Conservation (phyloP, 1,284 basidiomycete species). For the Somion occarium region DNA sequence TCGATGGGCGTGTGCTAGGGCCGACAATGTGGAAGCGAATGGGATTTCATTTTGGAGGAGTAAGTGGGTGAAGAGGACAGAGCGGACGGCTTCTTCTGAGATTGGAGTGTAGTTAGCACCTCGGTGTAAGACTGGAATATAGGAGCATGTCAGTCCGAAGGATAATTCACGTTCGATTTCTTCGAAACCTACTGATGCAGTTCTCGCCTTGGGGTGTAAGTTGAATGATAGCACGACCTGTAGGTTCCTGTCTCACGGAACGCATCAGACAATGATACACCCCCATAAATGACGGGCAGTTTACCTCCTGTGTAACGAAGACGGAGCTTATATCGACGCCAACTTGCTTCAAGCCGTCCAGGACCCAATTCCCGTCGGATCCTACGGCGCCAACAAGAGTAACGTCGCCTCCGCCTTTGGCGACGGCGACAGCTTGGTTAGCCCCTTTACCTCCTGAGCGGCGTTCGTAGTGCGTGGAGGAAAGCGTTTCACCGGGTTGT, state of each 20-base stretch:
- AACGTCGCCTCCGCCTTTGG: conserved; percentile 40
- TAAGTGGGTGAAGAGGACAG: conserved; percentile 34
- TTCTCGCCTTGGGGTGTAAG: conserved; percentile 52
- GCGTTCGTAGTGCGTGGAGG: conserved; percentile 41
- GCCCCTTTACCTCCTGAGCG: conserved; percentile 55
- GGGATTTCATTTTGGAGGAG: conserved; percentile 58
- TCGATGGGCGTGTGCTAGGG: conserved; percentile 23
- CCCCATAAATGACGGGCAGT: conserved; percentile 2
- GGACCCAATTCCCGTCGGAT: conserved; percentile 43
- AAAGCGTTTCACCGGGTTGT: conserved; percentile 52
- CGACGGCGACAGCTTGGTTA: conserved; percentile 54
- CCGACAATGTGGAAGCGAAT: conserved; percentile 34
- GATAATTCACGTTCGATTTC: no score
- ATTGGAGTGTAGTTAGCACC: conserved; percentile 46
- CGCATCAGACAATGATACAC: background rate
- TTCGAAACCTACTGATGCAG: conserved; percentile 51
- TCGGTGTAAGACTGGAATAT: conserved; percentile 44
- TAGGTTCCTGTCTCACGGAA: conserved; percentile 48
- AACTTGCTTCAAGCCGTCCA: conserved; percentile 30
- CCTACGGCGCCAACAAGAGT: conserved; percentile 44
- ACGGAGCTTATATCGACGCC: conserved; percentile 34
- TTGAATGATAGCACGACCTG: conserved; percentile 55
- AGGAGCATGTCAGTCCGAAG: background rate
- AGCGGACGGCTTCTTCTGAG: conserved; percentile 14
- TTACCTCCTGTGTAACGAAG: conserved; percentile 37